A percentile compares a stretch with the other conserved stretches of the same genome.
Evolutionary conservation across 345 rosid genomes (phyloP).

Genomic region (Luvunga scandens): DNA sequence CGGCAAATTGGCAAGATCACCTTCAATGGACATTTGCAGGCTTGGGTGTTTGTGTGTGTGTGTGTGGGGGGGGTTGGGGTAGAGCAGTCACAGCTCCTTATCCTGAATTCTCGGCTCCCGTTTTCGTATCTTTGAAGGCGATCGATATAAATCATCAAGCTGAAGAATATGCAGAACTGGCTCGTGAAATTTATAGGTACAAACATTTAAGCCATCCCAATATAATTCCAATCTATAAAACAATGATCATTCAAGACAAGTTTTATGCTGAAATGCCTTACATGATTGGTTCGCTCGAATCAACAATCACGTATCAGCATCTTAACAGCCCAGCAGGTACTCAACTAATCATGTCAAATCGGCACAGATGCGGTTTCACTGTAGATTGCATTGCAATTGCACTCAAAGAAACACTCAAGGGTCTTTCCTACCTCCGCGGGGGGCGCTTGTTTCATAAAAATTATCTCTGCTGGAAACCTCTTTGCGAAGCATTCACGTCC

Average conservation of each 20-base stretch:
- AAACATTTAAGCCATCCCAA: neutral
- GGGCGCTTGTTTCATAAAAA: neutral
- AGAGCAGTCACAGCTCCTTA: neutral
- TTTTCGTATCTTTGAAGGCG: neutral
- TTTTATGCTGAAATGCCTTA: neutral
- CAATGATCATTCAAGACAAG: neutral
- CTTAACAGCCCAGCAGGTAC: too few relatives aligned
- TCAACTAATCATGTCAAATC: neutral
- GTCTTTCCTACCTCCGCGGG: neutral
- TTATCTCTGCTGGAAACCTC: neutral
- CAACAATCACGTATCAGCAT: neutral
- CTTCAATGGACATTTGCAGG: too few relatives aligned
- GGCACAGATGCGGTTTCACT: too few relatives aligned
- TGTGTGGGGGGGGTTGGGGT: too few relatives aligned
- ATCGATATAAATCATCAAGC: neutral
- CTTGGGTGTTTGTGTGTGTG: too few relatives aligned
- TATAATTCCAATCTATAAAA: neutral
- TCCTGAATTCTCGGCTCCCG: neutral
- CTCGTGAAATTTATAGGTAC: neutral
- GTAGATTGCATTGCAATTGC: neutral
- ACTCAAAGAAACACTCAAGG: neutral
- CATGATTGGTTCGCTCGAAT: neutral
- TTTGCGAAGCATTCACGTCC: too few relatives aligned
- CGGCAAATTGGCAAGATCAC: too few relatives aligned
- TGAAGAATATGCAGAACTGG: neutral